Evolutionary conservation across 1,284 basidiomycete species (phyloP), one percentile per base, ranked within the genome.

Genomic region (Ustilago vetiveriae): DNA sequence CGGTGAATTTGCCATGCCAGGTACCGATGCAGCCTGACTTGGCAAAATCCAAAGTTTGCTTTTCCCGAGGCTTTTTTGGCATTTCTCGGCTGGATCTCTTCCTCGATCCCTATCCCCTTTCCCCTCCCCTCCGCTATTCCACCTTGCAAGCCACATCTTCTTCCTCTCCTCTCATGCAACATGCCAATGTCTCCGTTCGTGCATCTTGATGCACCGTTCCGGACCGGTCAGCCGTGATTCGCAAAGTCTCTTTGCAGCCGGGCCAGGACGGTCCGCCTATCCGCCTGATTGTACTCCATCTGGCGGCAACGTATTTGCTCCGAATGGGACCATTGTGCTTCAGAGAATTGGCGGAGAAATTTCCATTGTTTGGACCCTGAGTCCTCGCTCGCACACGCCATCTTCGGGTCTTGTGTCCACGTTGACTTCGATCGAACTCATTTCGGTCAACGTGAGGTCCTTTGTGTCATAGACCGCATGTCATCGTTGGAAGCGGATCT

Each of bases 341-440:
- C 13, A 33, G 33, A 27, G 35, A 38, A 37, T 36, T 43, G 24
- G 30, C 33, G 22, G n/a, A 29, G 11, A 17, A 35, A 13, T 29
- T 13, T 7, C 27, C 7, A n/a, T 35, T 35, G 33, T n/a, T 36
- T 54, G 52, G 52, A 54, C 52, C 51, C 51, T 54, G 51, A 46
- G 16, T 35, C 33, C 13, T 35, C 13, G n/a, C 2, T n/a, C 33
- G 33, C 16, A 6, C 10, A 16, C n/a, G 13, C 42, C 29, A 43
- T n/a, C 9, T 35, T 9, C 6, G 16, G 21, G 14, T 23, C 14
- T 17, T 27, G 19, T 44, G 50, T 32, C 50, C 50, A 52, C 42
- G 36, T 52, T 52, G 27, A 16, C 26, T 33, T 42, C 33, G 49
- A n/a, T n/a, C n/a, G n/a, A n/a, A n/a, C 19, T 21, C 16, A 16